Base-by-base conservation (phyloP, 202 grass and related monocot species). In the Musa balbisiana region DNA sequence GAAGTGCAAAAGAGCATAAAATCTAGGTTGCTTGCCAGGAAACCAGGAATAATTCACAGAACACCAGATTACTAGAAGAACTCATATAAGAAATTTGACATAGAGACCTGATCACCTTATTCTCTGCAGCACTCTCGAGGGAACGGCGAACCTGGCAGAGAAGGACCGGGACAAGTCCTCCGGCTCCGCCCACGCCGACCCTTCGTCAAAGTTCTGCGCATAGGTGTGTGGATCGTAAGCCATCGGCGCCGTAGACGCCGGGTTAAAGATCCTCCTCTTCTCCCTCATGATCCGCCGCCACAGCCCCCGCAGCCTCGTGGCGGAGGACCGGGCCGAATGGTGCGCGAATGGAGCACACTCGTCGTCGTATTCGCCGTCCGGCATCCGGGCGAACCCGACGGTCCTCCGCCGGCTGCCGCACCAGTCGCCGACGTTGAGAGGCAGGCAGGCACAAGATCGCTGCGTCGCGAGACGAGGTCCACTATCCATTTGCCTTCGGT, bases 201-300 rank as follows among this genome's bases (percentile, higher is more conserved):
- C 72, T 10, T 74, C 72, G 72, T 74, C 72, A 22, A 74, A 74
- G 72, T 74, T 74, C 53, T 74, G 72, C 23, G 22, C 52, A 53
- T 74, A 74, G 1, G 52, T 10, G 23, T 74, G 15, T 53, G n/a
- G 22, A 24, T 74, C 72, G 72, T 74, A 74, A 10, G 52, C 53
- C 10, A 29, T 2, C 19, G n/a, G 17, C 21, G 50, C 50, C 11
- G 14, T 12, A 6, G 52, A 3, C 3, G 50, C 43, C 11, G 52
- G 52, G 21, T 1, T 58, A 13, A 33, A 8, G 14, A 74, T 29
- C 23, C 14, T 24, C 22, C 23, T 25, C 23, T 74, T 74, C 72
- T 58, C 53, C 72, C 0, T 74, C 72, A 74, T 22, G 82, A 99
- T 87, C 79, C 82, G 82, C 79, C 89, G 81, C 96, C 91, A 99